Evolutionary conservation across 805 yeast species (phyloP).

Genomic region (Ogataea zsoltii): DNA sequence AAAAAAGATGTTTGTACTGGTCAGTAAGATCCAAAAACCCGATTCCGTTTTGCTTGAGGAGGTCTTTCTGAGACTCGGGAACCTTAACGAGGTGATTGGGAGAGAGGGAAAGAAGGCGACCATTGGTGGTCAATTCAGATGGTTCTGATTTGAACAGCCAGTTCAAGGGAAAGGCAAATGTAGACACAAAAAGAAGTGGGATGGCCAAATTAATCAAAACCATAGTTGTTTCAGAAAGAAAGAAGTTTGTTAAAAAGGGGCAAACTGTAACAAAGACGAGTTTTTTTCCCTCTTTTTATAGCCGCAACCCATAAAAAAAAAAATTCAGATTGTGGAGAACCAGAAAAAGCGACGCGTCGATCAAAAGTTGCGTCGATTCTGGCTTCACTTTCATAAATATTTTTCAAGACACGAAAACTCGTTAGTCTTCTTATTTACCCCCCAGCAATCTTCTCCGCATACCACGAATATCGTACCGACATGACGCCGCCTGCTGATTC

Average conservation of each 20-base stretch:
- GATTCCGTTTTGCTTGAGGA: slow-evolving; percentile 34
- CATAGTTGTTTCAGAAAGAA: background rate
- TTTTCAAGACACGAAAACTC: background rate
- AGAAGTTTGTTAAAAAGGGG: background rate
- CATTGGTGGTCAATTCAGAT: background rate
- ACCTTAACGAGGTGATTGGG: slow-evolving; percentile 18
- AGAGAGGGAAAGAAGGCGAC: slow-evolving; percentile 8
- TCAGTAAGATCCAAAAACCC: slow-evolving; percentile 45
- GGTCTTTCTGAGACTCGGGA: slow-evolving; percentile 39
- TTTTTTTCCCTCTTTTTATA: too few relatives aligned
- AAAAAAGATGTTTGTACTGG: slow-evolving; percentile 8
- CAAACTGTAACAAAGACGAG: too few relatives aligned
- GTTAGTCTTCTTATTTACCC: too few relatives aligned
- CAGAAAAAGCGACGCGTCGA: too few relatives aligned
- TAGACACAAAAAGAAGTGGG: background rate
- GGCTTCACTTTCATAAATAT: too few relatives aligned
- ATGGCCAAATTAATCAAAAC: too few relatives aligned
- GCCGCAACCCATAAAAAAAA: too few relatives aligned
- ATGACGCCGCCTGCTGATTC: background rate
- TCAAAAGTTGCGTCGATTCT: too few relatives aligned
- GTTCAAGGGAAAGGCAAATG: background rate
- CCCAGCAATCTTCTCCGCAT: too few relatives aligned
- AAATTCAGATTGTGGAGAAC: too few relatives aligned
- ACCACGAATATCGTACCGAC: too few relatives aligned
- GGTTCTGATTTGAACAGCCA: background rate